Evolutionary conservation across 2,329 filamentous ascomycete genomes (phyloP).

Genomic region (Reticulascus tulasneorum): DNA sequence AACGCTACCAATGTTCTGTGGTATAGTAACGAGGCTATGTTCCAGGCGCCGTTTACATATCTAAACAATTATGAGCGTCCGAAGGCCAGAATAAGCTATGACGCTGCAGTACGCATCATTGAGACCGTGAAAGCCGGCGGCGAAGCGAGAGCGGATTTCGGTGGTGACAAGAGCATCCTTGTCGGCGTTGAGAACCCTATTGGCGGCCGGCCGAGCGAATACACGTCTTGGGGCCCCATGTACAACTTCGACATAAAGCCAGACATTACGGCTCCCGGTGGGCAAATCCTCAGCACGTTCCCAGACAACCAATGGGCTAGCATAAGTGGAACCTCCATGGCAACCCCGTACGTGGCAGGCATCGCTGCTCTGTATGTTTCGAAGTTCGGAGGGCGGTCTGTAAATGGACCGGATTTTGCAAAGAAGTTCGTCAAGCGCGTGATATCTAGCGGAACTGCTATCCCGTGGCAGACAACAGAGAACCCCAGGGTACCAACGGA

Average conservation of each 20-base stretch:
- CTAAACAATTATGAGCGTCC: too few species aligned
- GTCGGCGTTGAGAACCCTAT: slow-evolving; percentile 2
- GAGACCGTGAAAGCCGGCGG: slow-evolving; percentile 29
- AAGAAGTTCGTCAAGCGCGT: not conserved
- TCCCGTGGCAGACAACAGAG: slow-evolving; percentile 10
- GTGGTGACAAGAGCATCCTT: slow-evolving; percentile 1
- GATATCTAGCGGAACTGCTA: not conserved
- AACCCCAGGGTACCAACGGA: too few species aligned
- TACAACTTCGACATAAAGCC: not conserved
- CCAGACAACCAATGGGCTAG: not conserved
- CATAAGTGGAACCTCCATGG: not conserved
- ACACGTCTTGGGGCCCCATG: slow-evolving; percentile 38
- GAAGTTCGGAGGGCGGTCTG: not conserved
- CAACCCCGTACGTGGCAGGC: not conserved
- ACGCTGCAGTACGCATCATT: slow-evolving; percentile 20
- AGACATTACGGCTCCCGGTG: not conserved
- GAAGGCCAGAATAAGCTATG: slow-evolving; percentile 30
- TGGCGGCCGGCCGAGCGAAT: slow-evolving; percentile 25
- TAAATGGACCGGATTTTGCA: not conserved
- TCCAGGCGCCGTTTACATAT: too few species aligned
- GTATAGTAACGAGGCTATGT: slow-evolving; percentile 2
- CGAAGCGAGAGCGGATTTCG: slow-evolving; percentile 34
- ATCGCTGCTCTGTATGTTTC: not conserved
- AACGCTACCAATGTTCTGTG: slow-evolving; percentile 1
- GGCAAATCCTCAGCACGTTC: not conserved